phyloP scores from a whole-genome alignment of 2,329 filamentous ascomycete genomes.

The Immersiporthe knoxdaviesiana region DNA sequence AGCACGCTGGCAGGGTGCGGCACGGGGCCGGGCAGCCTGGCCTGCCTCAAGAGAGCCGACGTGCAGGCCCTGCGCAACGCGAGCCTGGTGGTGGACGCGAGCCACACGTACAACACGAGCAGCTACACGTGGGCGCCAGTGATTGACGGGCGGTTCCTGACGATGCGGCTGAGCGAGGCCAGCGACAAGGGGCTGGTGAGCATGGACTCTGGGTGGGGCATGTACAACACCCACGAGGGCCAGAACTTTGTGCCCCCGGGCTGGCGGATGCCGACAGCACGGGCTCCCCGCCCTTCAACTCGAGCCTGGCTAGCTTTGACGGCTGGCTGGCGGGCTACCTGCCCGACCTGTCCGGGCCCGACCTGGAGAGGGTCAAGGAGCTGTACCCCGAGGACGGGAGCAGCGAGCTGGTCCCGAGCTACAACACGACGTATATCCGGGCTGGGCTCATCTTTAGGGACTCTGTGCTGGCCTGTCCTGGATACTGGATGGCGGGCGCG shows the following conservation, averaged over 20 bases:
- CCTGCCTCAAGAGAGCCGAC: constrained; percentile 58
- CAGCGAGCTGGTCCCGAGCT: constrained; percentile 50
- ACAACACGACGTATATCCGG: constrained; percentile 54
- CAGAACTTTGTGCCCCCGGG: constrained; percentile 62
- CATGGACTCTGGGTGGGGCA: constrained; percentile 52
- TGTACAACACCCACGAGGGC: constrained; percentile 66
- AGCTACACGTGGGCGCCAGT: constrained; percentile 65
- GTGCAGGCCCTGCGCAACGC: constrained; percentile 58
- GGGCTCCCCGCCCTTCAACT: constrained; percentile 51
- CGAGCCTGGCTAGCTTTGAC: constrained; percentile 52
- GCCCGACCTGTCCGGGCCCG: constrained; percentile 46
- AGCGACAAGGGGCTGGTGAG: constrained; percentile 47
- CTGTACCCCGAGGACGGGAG: constrained; percentile 53
- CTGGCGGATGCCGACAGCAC: constrained; percentile 42
- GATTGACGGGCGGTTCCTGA: constrained; percentile 59
- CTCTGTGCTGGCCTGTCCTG: constrained; percentile 61
- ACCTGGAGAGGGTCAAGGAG: constrained; percentile 44
- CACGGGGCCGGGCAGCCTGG: constrained; percentile 47
- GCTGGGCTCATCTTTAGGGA: constrained; percentile 63
- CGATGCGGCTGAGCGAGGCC: constrained; percentile 46
- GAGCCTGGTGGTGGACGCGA: constrained; percentile 50
- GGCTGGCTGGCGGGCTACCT: constrained; percentile 58
- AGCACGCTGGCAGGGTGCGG: constrained; percentile 52
- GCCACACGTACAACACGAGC: constrained; percentile 56
- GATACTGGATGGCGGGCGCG: constrained; percentile 56